These are phyloP conservation scores for Phytophthora citricola DNA, from an alignment of 352 stramenopile species.

Conservation along the genomic window DNA sequence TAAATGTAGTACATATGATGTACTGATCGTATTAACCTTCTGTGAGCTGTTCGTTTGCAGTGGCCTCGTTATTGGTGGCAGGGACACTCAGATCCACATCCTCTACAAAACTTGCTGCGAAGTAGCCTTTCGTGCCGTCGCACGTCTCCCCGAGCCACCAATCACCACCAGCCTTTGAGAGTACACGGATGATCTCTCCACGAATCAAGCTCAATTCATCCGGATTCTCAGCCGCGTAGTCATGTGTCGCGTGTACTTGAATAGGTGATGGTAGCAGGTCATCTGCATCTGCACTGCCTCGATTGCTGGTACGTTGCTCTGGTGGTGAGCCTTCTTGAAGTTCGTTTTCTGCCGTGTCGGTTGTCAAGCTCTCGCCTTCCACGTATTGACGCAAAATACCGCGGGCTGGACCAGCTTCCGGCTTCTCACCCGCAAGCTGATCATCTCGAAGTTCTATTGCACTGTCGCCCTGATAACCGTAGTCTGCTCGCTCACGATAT, in stretches of 20 bases:
- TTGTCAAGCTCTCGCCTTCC: slow-evolving; percentile 1
- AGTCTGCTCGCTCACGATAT: slow-evolving; percentile 39
- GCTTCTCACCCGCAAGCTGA: neutral
- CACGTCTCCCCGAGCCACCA: slow-evolving; percentile 75
- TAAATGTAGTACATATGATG: neutral
- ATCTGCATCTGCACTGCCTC: neutral
- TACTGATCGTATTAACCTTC: slow-evolving; percentile 15
- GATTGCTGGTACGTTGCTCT: slow-evolving; percentile 6
- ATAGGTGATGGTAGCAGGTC: neutral
- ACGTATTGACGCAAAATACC: neutral
- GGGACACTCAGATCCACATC: slow-evolving; percentile 14
- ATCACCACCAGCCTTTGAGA: slow-evolving; percentile 53
- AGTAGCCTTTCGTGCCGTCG: slow-evolving; percentile 65
- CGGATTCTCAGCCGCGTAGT: slow-evolving; percentile 27
- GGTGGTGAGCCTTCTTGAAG: neutral
- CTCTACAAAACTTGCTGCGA: slow-evolving; percentile 60
- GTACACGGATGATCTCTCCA: slow-evolving; percentile 63
- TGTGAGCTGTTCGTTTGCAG: slow-evolving; percentile 9
- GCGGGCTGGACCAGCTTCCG: neutral
- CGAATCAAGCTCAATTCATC: slow-evolving; percentile 61
- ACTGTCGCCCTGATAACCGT: slow-evolving; percentile 7
- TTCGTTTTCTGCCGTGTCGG: neutral
- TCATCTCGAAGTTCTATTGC: neutral
- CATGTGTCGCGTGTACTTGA: slow-evolving; percentile 14
- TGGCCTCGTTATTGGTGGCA: neutral